phyloP scores from a whole-genome alignment of 108 stramenopile species.

The Nannochloropsis salina region DNA sequence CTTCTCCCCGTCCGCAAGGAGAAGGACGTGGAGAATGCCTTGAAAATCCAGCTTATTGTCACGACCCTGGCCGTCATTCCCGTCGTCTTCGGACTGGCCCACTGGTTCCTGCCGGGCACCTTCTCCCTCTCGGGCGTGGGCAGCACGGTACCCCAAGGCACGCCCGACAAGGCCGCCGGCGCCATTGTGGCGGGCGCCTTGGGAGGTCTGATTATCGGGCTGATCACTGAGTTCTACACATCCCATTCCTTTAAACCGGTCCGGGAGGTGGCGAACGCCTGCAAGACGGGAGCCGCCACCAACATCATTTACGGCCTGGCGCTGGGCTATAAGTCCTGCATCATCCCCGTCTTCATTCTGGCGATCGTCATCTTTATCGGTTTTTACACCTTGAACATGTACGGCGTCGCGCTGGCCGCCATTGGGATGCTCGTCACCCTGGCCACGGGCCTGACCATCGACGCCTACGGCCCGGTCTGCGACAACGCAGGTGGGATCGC shows the following conservation, averaged over 20 bases:
- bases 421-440: slow-evolving; percentile 97
- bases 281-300: slow-evolving; percentile 95
- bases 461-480: slow-evolving; percentile 97
- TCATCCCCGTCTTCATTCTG: slow-evolving; percentile 90
- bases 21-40: slow-evolving; percentile 74
- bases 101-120: slow-evolving; percentile 66
- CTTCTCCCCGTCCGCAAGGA: slow-evolving; percentile 75
- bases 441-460: slow-evolving; percentile 94
- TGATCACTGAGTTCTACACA: slow-evolving; percentile 98
- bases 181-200: slow-evolving; percentile 84
- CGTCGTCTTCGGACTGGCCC: slow-evolving; percentile 71
- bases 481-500: slow-evolving; percentile 99
- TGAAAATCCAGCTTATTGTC: slow-evolving; percentile 91
- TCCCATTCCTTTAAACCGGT: slow-evolving; percentile 88
- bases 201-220: slow-evolving; percentile 90
- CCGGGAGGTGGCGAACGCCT: slow-evolving; percentile 80
- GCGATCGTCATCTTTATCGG: slow-evolving; percentile 82
- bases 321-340: slow-evolving; percentile 94
- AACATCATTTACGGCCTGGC: slow-evolving; percentile 98
- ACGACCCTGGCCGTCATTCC: slow-evolving; percentile 90
- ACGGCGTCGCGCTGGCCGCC: slow-evolving; percentile 89
- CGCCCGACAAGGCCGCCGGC: slow-evolving; percentile 59
- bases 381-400: slow-evolving; percentile 83
- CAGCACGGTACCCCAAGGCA: slow-evolving; percentile 52
- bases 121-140: slow-evolving; percentile 41